These are phyloP conservation scores for Tulasnella sp. DNA, from an alignment of 768 basidiomycete genomes.

Conservation along the genomic window DNA sequence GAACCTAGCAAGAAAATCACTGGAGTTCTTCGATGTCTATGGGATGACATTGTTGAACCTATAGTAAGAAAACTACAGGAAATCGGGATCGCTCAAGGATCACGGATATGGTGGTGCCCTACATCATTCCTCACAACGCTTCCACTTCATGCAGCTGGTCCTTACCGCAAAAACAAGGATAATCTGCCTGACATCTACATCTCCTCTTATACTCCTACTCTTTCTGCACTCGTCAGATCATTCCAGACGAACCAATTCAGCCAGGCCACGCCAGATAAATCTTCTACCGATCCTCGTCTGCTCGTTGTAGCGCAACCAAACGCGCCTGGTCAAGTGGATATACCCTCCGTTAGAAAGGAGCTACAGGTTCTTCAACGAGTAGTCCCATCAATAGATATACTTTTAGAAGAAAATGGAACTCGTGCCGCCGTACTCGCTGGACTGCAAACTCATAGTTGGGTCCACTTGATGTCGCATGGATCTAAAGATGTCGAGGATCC, in stretches of 20 bases:
- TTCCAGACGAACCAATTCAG: neutral
- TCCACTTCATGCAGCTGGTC: neutral
- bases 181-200: neutral
- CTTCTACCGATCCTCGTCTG: neutral
- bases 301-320: neutral
- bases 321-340: neutral
- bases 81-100: neutral
- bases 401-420: neutral
- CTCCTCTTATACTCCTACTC: neutral
- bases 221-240: neutral
- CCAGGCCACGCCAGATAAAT: neutral
- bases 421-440: neutral
- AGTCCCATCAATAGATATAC: neutral
- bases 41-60: neutral
- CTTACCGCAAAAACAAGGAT: neutral
- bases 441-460: neutral
- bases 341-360: neutral
- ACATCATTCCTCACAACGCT: neutral
- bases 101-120: neutral
- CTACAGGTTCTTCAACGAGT: neutral
- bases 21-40: neutral
- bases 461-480: neutral
- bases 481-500: slow-evolving; percentile 1
- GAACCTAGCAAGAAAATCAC: neutral
- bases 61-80: neutral